Percentiles rank a stretch among this genome's conserved stretches.
Conservation (phyloP, 768 basidiomycete species). For the Roridomyces roridus region DNA sequence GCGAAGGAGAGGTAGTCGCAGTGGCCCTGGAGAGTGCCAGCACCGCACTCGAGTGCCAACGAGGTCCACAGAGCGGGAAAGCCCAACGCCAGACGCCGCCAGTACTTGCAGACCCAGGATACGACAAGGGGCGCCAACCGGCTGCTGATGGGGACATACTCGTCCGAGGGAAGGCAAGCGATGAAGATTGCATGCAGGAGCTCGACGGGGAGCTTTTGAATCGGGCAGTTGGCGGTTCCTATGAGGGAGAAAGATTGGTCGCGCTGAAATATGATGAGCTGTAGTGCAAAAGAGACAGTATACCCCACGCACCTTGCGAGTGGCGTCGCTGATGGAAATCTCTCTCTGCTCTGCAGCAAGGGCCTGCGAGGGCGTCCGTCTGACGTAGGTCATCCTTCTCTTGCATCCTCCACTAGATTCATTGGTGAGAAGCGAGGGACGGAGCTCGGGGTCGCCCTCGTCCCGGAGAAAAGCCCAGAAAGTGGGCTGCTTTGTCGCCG, state of each 20-base stretch:
- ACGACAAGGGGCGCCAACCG: not conserved
- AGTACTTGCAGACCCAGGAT: conserved; percentile 1
- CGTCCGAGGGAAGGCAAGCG: not conserved
- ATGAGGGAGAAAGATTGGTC: not conserved
- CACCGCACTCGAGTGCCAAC: not conserved
- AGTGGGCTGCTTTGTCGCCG: too few relatives aligned
- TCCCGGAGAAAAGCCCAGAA: too few relatives aligned
- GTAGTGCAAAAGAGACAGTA: too few relatives aligned
- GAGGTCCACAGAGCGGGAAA: not conserved
- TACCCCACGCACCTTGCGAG: too few relatives aligned
- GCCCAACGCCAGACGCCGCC: not conserved
- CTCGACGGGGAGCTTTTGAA: conserved; percentile 1
- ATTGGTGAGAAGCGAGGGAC: too few relatives aligned
- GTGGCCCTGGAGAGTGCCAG: not conserved
- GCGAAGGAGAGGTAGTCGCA: not conserved
- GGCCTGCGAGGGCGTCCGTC: too few relatives aligned
- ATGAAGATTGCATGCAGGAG: not conserved
- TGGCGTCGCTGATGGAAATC: too few relatives aligned
- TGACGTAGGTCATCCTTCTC: too few relatives aligned
- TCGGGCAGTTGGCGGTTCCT: not conserved
- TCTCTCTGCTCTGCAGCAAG: too few relatives aligned
- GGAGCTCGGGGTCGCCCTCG: too few relatives aligned
- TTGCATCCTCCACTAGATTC: too few relatives aligned
- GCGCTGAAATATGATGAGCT: not conserved
- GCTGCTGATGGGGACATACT: not conserved